phyloP scores from a whole-genome alignment of 352 stramenopile species.

The Globisporangium mamillatum region DNA sequence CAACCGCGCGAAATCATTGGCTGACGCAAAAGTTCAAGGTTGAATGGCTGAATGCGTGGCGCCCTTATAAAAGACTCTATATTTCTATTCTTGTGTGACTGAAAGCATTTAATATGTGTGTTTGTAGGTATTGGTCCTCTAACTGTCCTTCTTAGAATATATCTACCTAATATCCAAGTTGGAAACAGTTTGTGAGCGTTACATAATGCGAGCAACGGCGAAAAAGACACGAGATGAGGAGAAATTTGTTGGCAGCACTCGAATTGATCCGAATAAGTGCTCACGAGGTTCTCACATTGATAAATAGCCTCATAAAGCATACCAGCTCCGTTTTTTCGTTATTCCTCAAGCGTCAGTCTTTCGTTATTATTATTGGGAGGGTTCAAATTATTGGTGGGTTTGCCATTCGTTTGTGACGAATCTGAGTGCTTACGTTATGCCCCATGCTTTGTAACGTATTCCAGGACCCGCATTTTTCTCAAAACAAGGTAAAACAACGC shows the following conservation, averaged over 20 bases:
- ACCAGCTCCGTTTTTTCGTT: too few relatives aligned
- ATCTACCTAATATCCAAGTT: not conserved
- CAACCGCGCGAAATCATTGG: not conserved
- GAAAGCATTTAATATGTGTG: not conserved
- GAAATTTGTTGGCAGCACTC: not conserved
- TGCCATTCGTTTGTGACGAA: not conserved
- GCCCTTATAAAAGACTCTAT: not conserved
- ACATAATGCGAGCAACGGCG: not conserved
- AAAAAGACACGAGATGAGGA: not conserved
- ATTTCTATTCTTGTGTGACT: not conserved
- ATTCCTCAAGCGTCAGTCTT: too few relatives aligned
- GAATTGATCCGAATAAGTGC: not conserved
- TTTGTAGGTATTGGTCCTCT: not conserved
- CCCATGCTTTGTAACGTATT: too few relatives aligned
- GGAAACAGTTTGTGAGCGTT: not conserved
- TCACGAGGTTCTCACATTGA: too few relatives aligned
- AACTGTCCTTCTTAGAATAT: not conserved
- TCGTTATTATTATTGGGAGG: too few relatives aligned
- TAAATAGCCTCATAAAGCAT: too few relatives aligned
- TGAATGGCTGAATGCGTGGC: constrained; percentile 2
- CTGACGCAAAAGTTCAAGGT: not conserved
- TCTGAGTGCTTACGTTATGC: not conserved
- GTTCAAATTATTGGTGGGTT: too few relatives aligned
- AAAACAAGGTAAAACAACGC: not conserved
- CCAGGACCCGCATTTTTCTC: not conserved